These are phyloP conservation scores for Xenoacremonium recifei DNA, from an alignment of 2,329 filamentous ascomycete species.

Conservation along the genomic window DNA sequence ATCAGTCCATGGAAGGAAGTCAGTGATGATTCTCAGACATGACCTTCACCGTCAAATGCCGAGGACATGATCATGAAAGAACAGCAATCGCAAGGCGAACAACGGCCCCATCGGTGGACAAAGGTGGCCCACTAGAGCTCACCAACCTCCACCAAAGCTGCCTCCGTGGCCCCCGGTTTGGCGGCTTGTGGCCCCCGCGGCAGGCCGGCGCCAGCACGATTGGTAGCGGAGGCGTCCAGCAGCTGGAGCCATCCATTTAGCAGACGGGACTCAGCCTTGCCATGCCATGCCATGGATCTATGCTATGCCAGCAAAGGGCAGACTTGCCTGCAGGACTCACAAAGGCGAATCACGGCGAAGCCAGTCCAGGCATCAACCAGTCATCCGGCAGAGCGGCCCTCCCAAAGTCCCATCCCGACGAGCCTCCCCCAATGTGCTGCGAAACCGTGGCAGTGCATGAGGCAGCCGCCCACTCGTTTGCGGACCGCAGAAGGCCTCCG, in stretches of 20 bases:
- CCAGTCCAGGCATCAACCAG: slow-evolving; percentile 3
- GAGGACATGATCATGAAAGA: neutral
- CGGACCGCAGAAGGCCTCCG: neutral
- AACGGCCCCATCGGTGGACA: slow-evolving; percentile 12
- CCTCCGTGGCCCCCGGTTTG: neutral
- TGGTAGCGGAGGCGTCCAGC: slow-evolving; percentile 14
- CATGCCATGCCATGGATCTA: neutral
- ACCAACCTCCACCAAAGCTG: neutral
- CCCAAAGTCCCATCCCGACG: slow-evolving; percentile 2
- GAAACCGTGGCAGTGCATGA: slow-evolving; percentile 31
- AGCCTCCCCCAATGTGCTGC: slow-evolving; percentile 23
- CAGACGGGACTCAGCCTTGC: slow-evolving; percentile 23
- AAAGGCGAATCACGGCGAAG: too few species aligned
- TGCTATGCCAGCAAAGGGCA: neutral
- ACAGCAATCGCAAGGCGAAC: slow-evolving; percentile 22
- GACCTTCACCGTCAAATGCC: neutral
- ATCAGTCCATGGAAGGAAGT: neutral
- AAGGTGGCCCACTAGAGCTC: slow-evolving; percentile 10
- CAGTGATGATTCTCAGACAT: neutral
- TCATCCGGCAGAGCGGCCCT: slow-evolving; percentile 6
- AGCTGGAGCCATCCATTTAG: too few species aligned
- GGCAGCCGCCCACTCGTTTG: slow-evolving; percentile 18
- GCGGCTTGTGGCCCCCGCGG: neutral
- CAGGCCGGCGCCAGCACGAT: slow-evolving; percentile 2
- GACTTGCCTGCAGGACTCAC: too few species aligned